Conservation (phyloP, 495 filamentous ascomycete genomes). For the Amorphotheca resinae region DNA sequence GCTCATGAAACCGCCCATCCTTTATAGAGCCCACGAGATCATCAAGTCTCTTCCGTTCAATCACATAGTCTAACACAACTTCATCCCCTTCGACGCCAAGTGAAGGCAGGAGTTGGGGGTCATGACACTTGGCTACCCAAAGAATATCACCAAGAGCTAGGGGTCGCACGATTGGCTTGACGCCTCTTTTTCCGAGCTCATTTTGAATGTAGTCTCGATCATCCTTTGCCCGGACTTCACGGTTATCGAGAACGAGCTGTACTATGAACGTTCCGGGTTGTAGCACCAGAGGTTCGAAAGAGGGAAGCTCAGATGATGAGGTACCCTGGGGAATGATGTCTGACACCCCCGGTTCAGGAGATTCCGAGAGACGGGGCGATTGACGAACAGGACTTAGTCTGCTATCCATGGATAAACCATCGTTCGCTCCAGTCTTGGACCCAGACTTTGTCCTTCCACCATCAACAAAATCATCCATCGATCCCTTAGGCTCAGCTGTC, state of each 20-base stretch:
- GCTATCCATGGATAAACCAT: constrained; percentile 3
- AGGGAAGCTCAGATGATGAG: constrained; percentile 28
- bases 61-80: constrained; percentile 67
- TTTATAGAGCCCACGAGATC: constrained; percentile 70
- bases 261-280: constrained; percentile 56
- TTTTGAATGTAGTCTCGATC: constrained; percentile 71
- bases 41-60: constrained; percentile 74
- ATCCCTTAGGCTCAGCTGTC: constrained; percentile 20
- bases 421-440: neutral
- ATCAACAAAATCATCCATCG: constrained; percentile 4
- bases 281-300: constrained; percentile 47
- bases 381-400: neutral
- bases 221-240: constrained; percentile 64
- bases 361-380: neutral
- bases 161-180: constrained; percentile 49
- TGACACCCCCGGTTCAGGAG: constrained; percentile 17
- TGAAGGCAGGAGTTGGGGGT: constrained; percentile 40
- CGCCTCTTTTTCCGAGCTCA: constrained; percentile 54
- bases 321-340: constrained; percentile 32
- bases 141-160: constrained; percentile 66
- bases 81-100: constrained; percentile 59
- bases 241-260: constrained; percentile 61
- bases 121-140: constrained; percentile 66
- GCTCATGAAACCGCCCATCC: constrained; percentile 74
- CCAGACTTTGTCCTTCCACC: neutral